These are phyloP conservation scores for Haematococcus lacustris DNA, from an alignment of 139 green algal species.

Conservation along the genomic window DNA sequence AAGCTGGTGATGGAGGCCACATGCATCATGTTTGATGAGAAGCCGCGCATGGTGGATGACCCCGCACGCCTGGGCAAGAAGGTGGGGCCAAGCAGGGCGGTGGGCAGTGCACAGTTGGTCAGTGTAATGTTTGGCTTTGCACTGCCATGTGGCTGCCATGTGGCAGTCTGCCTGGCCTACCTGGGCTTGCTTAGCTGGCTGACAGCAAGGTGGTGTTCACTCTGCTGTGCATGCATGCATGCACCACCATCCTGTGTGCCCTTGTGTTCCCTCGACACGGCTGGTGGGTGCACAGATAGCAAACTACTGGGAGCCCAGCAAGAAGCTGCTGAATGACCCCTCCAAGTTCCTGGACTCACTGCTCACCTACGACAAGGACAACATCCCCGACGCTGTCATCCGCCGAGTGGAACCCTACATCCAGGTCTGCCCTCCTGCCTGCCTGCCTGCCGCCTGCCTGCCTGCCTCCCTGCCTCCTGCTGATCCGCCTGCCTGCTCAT, in stretches of 20 bases:
- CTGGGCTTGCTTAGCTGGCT: no score
- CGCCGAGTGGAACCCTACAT: constrained; percentile 48
- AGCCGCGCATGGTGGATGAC: constrained; percentile 77
- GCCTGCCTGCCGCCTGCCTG: neutral
- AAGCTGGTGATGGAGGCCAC: constrained; percentile 61
- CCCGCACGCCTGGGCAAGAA: constrained; percentile 60
- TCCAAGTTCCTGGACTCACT: constrained; percentile 70
- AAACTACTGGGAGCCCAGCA: constrained; percentile 67
- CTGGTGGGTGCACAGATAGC: constrained; percentile 56
- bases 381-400: constrained; percentile 62
- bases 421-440: constrained; percentile 4
- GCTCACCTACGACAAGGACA: constrained; percentile 76
- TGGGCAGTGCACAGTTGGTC: no score
- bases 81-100: no score
- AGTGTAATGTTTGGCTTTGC: no score
- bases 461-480: neutral
- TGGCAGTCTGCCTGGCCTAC: no score
- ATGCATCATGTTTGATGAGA: constrained; percentile 84
- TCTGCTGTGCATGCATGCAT: no score
- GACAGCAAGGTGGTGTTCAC: no score
- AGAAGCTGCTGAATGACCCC: constrained; percentile 67
- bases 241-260: no score
- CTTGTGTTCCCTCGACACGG: no score
- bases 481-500: neutral
- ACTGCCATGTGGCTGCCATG: no score